Base-by-base conservation (phyloP, 768 basidiomycete species). In the Leccinum rimulosum region DNA sequence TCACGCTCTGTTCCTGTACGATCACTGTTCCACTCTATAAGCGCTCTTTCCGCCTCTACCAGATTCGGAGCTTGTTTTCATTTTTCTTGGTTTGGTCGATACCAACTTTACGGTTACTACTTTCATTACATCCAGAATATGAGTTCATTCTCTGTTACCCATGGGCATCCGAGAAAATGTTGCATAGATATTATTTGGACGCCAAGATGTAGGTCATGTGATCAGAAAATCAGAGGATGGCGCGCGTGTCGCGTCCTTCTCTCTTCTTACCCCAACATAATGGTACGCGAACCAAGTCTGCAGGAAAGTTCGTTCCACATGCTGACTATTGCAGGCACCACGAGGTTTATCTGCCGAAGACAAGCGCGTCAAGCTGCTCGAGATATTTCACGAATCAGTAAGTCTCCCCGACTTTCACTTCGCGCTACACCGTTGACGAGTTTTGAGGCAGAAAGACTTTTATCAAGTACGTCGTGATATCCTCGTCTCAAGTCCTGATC, bases 331-430 rank as follows among this genome's bases (percentile, higher is more conserved):
- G 25, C 48, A 87, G 89, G 87, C 89, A 56, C 88, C 89, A 33
- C 81, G 91, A 75, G 94, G 95, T 66, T 79, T 98, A 36, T 94
- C 92, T 25, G 84, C 81, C 6, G 93, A 95, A 66, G 95, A 97
- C 73, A 97, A 98, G 75, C 88, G 91, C 68, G 80, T 86, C 59
- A 93, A 90, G 71, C 73, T 98, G 56, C 74, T 96, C 19, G 95
- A 95, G 74, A 92, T 98, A 64, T 96, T 98, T 67, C 93, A 95
- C 66, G 95, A 98, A 73, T 87, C 88, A 15, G 93, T 93, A 67
- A 60, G 55, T 59, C 22, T 22, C 50, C 14, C 22, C 4, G 14
- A 52, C 35, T 17, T 31, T 22, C 10, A 40, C 30, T 22, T 50
- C 19, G 40, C 40, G 52, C 25, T 35, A 55, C 33, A 6, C 25